Conservation (phyloP, 768 basidiomycete genomes). For the Kwoniella europaea region DNA sequence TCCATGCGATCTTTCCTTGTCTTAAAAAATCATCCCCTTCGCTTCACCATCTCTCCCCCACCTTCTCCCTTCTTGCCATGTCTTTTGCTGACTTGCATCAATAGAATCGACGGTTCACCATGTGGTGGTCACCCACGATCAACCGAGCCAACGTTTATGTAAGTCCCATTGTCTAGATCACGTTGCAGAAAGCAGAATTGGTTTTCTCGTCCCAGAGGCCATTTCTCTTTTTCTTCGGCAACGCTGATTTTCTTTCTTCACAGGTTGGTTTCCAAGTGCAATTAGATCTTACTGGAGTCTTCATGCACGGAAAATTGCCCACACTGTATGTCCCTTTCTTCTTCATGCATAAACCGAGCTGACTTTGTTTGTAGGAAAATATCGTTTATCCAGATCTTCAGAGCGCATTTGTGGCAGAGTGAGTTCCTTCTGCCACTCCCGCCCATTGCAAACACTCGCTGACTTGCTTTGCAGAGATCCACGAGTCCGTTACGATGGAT, state of each 20-base stretch:
- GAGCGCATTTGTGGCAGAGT: slow-evolving; percentile 96
- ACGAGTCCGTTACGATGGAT: slow-evolving; percentile 60
- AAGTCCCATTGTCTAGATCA: not conserved
- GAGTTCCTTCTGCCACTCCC: not conserved
- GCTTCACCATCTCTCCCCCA: no score
- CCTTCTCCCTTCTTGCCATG: no score
- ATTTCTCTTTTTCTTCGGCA: not conserved
- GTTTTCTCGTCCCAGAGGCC: not conserved
- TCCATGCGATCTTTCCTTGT: no score
- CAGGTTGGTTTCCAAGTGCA: slow-evolving; percentile 97
- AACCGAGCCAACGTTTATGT: slow-evolving; percentile 88
- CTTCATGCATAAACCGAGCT: not conserved
- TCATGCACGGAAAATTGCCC: slow-evolving; percentile 89
- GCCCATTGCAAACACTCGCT: not conserved
- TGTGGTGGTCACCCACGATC: slow-evolving; percentile 83
- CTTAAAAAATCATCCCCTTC: no score
- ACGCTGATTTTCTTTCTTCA: slow-evolving; percentile 6
- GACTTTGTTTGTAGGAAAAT: slow-evolving; percentile 67
- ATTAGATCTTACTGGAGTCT: slow-evolving; percentile 77
- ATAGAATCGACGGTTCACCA: slow-evolving; percentile 90
- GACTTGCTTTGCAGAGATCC: slow-evolving; percentile 68
- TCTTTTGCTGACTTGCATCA: slow-evolving; percentile 4
- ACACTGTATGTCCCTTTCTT: slow-evolving; percentile 15
- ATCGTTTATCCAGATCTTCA: slow-evolving; percentile 99
- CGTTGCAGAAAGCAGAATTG: no score